Percentiles rank a stretch among this genome's conserved stretches.
phyloP scores from a whole-genome alignment of 1,139 yeast species.

The Suhomyces anneliseae region DNA sequence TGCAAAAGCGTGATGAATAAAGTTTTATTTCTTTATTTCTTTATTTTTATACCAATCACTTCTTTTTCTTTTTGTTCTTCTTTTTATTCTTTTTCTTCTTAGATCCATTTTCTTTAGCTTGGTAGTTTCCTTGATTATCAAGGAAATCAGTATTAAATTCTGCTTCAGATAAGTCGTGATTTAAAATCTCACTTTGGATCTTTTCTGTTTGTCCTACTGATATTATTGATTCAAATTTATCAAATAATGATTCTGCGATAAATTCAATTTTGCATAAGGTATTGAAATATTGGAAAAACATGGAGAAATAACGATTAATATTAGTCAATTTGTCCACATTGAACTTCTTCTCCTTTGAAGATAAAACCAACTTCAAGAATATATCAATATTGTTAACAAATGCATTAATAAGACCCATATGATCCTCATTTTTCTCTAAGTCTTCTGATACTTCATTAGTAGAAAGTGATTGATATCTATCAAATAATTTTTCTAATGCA shows the following conservation, averaged over 20 bases:
- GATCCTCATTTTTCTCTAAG: constrained; percentile 16
- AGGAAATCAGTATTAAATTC: constrained; percentile 28
- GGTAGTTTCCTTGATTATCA: constrained; percentile 14
- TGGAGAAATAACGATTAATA: constrained; percentile 20
- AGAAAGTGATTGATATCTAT: constrained; percentile 11
- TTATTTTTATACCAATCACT: constrained; percentile 3
- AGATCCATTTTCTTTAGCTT: constrained; percentile 14
- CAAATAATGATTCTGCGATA: constrained; percentile 30
- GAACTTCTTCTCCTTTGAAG: background rate
- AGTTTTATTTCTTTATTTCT: no score
- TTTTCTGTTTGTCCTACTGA: constrained; percentile 18
- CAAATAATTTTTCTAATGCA: constrained; percentile 13
- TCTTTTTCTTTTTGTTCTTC: constrained; percentile 21
- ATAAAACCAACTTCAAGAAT: constrained; percentile 10
- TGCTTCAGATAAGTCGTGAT: constrained; percentile 13
- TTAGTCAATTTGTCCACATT: background rate
- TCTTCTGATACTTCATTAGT: constrained; percentile 17
- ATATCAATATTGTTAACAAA: constrained; percentile 18
- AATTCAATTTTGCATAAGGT: constrained; percentile 32
- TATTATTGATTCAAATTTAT: constrained; percentile 25
- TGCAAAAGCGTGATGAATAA: no score
- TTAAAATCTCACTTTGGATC: background rate
- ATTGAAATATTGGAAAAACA: constrained; percentile 30
- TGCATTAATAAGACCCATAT: constrained; percentile 6
- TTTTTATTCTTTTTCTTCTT: constrained; percentile 27